Percentiles rank a stretch among this genome's conserved stretches.
phyloP scores from a whole-genome alignment of 345 rosid species.

The Salix purpurea region DNA sequence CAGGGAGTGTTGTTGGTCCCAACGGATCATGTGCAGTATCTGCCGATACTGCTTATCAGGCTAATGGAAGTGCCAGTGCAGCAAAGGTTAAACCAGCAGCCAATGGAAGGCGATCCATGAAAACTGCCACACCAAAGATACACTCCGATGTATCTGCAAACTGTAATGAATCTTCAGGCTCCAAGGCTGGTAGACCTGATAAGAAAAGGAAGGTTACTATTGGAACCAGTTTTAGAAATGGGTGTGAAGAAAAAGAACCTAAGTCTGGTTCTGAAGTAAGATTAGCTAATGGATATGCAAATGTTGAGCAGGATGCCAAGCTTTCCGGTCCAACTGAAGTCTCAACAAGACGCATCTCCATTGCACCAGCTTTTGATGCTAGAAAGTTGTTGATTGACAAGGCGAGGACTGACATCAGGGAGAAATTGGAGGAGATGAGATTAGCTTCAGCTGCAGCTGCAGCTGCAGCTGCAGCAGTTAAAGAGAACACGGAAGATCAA shows the following conservation, averaged over 20 bases:
- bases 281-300: conserved; percentile 31
- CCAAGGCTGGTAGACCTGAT: conserved; percentile 51
- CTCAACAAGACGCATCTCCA: conserved; percentile 44
- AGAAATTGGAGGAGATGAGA: conserved; percentile 57
- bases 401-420: conserved; percentile 62
- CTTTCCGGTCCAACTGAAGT: conserved; percentile 39
- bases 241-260: conserved; percentile 44
- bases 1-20: conserved; percentile 49
- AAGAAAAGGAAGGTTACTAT: conserved; percentile 70
- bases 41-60: conserved; percentile 50
- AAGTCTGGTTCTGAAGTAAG: conserved; percentile 40
- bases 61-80: conserved; percentile 41
- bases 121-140: conserved; percentile 24
- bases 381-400: conserved; percentile 74
- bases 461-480: background rate
- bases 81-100: conserved; percentile 45
- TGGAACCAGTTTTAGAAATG: conserved; percentile 47
- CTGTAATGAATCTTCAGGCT: conserved; percentile 31
- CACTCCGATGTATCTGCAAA: conserved; percentile 27
- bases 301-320: conserved; percentile 42
- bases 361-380: conserved; percentile 68
- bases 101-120: conserved; percentile 46
- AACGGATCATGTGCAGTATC: conserved; percentile 50
- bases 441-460: conserved; percentile 42
- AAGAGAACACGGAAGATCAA: conserved; percentile 31